These are phyloP conservation scores for Coemansia sp. DNA, from an alignment of 192 early-diverging fungal genomes.

Conservation along the genomic window DNA sequence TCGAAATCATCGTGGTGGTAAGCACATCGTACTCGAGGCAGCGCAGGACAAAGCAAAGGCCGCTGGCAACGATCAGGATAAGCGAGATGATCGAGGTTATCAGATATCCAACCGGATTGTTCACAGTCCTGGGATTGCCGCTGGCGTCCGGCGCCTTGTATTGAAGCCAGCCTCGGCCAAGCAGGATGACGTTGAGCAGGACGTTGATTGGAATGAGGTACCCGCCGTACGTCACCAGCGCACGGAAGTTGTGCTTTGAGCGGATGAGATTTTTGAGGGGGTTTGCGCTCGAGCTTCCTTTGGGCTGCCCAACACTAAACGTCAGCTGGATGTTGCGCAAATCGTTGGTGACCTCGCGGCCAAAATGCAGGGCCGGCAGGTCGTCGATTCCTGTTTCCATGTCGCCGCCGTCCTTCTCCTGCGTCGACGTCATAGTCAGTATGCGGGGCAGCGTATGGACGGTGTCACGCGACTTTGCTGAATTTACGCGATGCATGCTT, in stretches of 20 bases:
- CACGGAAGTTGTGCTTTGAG: constrained; percentile 56
- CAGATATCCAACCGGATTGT: constrained; percentile 46
- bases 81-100: constrained; percentile 50
- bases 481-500: background rate
- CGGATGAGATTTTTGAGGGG: constrained; percentile 45
- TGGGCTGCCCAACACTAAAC: constrained; percentile 26
- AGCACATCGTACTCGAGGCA: constrained; percentile 54
- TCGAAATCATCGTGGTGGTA: constrained; percentile 32
- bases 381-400: constrained; percentile 38
- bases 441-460: constrained; percentile 29
- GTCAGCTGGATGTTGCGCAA: constrained; percentile 54
- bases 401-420: constrained; percentile 30
- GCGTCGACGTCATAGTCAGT: constrained; percentile 23
- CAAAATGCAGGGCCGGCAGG: constrained; percentile 35
- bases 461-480: constrained; percentile 11
- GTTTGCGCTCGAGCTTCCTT: constrained; percentile 2
- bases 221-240: constrained; percentile 51
- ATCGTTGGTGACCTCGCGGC: constrained; percentile 45
- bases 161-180: constrained; percentile 54
- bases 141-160: constrained; percentile 12
- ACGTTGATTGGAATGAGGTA: constrained; percentile 56
- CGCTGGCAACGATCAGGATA: constrained; percentile 41
- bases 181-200: constrained; percentile 52
- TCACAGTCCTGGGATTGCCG: constrained; percentile 20
- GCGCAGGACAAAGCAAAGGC: constrained; percentile 52